Conservation (phyloP, 805 yeast species). For the Saturnispora saitoi region DNA sequence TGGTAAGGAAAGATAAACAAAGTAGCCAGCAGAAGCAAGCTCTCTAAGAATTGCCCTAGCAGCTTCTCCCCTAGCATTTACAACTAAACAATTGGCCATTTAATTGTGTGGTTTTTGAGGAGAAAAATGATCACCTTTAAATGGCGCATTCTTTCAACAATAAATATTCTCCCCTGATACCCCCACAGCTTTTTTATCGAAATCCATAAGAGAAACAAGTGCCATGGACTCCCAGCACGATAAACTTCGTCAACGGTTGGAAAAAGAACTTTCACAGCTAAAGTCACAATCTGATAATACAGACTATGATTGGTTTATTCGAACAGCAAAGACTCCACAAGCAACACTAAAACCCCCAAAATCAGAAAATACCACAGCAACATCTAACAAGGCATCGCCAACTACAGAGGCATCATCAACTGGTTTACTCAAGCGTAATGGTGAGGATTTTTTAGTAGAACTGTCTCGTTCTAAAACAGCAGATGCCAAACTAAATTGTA, state of each 20-base stretch:
- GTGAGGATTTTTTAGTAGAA: slow-evolving; percentile 11
- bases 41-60: background rate
- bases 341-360: slow-evolving; percentile 1
- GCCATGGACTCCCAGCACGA: slow-evolving; percentile 21
- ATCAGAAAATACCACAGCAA: background rate
- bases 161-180: background rate
- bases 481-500: slow-evolving; percentile 16
- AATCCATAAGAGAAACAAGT: background rate
- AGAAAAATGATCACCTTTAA: background rate
- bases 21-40: background rate
- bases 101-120: background rate
- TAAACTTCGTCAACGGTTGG: slow-evolving; percentile 22
- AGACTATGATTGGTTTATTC: slow-evolving; percentile 28
- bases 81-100: background rate
- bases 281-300: slow-evolving; percentile 17
- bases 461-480: slow-evolving; percentile 22
- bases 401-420: slow-evolving; percentile 8
- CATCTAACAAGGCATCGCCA: slow-evolving; percentile 5
- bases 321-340: slow-evolving; percentile 10
- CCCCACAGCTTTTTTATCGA: background rate
- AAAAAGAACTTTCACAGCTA: slow-evolving; percentile 19
- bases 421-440: slow-evolving; percentile 3
- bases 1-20: background rate
- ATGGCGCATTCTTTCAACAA: background rate
- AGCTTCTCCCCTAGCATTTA: background rate